These are phyloP conservation scores for Coemansia sp. DNA, from an alignment of 192 early-diverging fungal species.

Conservation along the genomic window DNA sequence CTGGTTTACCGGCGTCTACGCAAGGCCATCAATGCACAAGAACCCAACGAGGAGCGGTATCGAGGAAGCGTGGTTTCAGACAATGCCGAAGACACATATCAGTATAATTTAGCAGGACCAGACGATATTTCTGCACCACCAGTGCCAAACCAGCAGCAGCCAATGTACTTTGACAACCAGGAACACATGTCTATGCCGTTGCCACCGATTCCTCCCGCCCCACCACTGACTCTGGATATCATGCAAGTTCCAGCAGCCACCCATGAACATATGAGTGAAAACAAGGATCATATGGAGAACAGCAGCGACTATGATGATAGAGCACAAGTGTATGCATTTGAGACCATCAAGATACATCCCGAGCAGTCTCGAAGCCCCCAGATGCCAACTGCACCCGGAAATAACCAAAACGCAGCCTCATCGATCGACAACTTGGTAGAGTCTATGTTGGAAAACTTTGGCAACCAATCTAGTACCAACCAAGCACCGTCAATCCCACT, in stretches of 20 bases:
- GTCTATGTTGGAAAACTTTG: slow-evolving; percentile 26
- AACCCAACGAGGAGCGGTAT: too few relatives aligned
- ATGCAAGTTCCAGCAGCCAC: background rate
- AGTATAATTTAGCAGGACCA: slow-evolving; percentile 4
- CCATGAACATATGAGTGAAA: too few relatives aligned
- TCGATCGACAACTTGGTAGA: slow-evolving; percentile 26
- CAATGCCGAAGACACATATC: background rate
- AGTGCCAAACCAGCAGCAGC: background rate
- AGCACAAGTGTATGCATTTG: slow-evolving; percentile 1
- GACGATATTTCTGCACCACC: background rate
- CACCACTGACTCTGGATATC: slow-evolving; percentile 1
- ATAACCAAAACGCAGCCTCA: slow-evolving; percentile 8
- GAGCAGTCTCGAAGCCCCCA: too few relatives aligned
- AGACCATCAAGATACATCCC: background rate
- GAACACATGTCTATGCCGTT: background rate
- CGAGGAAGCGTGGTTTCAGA: too few relatives aligned
- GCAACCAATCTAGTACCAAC: slow-evolving; percentile 1
- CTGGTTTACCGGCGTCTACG: slow-evolving; percentile 14
- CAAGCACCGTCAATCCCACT: background rate
- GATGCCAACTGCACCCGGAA: background rate
- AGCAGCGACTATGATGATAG: slow-evolving; percentile 2
- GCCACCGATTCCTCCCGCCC: background rate
- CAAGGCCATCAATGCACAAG: slow-evolving; percentile 1
- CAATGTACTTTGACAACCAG: background rate
- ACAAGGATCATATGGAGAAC: background rate